Conservation (phyloP, 257 asterid species). For the Gentiana dahurica region DNA sequence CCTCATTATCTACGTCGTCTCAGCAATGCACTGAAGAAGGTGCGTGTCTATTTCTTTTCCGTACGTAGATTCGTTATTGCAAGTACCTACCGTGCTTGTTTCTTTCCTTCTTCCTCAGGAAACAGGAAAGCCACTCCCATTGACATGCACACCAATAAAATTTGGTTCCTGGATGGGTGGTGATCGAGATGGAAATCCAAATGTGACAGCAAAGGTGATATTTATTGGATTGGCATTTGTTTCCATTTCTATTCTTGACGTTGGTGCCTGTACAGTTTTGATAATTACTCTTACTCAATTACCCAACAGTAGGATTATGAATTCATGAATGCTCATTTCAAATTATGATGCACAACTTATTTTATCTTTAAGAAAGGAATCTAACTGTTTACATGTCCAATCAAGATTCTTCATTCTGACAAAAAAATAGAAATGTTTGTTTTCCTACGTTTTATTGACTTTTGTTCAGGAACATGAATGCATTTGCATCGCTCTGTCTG, state of each 20-base stretch:
- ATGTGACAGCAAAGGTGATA: conserved; percentile 88
- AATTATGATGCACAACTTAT: no score
- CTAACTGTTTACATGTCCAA: no score
- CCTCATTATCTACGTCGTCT: conserved; percentile 95
- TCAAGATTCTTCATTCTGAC: no score
- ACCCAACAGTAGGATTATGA: no score
- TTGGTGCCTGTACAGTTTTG: background rate
- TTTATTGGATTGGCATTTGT: background rate
- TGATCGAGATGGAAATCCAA: conserved; percentile 98
- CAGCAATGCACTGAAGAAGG: conserved; percentile 93
- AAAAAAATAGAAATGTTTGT: no score
- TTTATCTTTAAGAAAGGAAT: no score
- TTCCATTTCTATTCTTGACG: no score
- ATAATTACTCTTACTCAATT: no score
- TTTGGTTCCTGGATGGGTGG: conserved; percentile 99
- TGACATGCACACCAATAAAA: conserved; percentile 94
- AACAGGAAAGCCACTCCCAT: conserved; percentile 83
- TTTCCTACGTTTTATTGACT: no score
- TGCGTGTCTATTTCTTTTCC: conserved; percentile 12
- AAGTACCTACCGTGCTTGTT: conserved; percentile 4
- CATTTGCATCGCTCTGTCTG: no score
- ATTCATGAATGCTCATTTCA: no score
- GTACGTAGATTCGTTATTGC: conserved; percentile 10
- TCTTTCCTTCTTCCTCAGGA: conserved; percentile 45
- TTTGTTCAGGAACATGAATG: no score